phyloP scores from a whole-genome alignment of 768 basidiomycete genomes.

The Trametes meyenii region DNA sequence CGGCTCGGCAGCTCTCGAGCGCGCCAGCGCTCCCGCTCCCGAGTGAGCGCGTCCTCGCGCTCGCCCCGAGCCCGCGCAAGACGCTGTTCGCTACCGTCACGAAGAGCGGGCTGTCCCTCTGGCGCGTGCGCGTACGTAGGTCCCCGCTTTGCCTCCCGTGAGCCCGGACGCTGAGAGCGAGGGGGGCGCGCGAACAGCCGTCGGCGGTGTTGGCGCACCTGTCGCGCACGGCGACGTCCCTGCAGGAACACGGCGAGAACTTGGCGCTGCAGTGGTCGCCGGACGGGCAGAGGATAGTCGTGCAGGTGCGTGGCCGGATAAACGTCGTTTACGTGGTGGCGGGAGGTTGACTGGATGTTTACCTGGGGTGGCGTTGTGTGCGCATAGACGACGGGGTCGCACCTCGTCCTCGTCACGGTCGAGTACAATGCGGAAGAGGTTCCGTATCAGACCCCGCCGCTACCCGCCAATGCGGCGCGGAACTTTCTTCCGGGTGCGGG shows the following conservation, averaged over 20 bases:
- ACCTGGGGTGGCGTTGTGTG: background rate
- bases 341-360: background rate
- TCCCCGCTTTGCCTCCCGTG: background rate
- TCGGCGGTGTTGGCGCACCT: slow-evolving; percentile 72
- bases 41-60: slow-evolving; percentile 60
- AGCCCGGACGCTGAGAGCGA: slow-evolving; percentile 6
- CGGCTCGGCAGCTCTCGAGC: slow-evolving; percentile 72
- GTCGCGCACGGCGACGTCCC: slow-evolving; percentile 73
- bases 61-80: slow-evolving; percentile 70
- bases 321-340: too few species aligned
- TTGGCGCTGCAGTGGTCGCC: slow-evolving; percentile 76
- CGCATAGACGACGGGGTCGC: slow-evolving; percentile 75
- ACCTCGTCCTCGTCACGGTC: slow-evolving; percentile 74
- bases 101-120: slow-evolving; percentile 70
- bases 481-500: slow-evolving; percentile 80
- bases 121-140: slow-evolving; percentile 77
- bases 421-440: slow-evolving; percentile 56
- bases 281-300: slow-evolving; percentile 76
- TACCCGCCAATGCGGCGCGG: slow-evolving; percentile 56
- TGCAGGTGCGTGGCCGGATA: slow-evolving; percentile 59
- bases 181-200: slow-evolving; percentile 52
- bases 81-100: slow-evolving; percentile 80
- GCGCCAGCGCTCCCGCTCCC: slow-evolving; percentile 73
- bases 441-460: slow-evolving; percentile 57
- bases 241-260: slow-evolving; percentile 86